Base-by-base conservation (phyloP, 345 rosid species). In the Rhizophora mangle region DNA sequence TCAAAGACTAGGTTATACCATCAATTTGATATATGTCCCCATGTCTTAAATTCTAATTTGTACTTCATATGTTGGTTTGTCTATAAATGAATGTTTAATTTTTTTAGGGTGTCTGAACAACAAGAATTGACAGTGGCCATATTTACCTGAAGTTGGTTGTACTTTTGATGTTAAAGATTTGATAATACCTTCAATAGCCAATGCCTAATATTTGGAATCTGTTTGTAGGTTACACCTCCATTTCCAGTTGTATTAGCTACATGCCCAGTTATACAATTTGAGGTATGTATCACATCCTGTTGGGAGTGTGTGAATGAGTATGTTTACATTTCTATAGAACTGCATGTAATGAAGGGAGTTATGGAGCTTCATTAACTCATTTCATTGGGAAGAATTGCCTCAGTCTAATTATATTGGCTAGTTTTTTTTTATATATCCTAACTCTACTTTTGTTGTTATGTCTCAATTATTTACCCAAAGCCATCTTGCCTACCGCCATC, bases 161-260 rank as follows among this genome's bases (percentile, higher is more conserved):
- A 43, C 24, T 8, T 53, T 47, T 9, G 27, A 32, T 72, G 27
- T 21, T 24, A 24, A 56, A 53, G 10, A 70, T 72, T 60, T 69
- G 52, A 10, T 63, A 59, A 47, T 65, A 55, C 60, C 34, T 68
- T 39, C 51, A 46, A 8, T 53, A 24, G 21, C 46, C 49, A 27
- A 34, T 70, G 70, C 57, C 80, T 82, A 49, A 77, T 74, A 32
- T 16, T 20, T 68, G 34, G 59, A 72, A 75, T 77, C 72, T 79
- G 64, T 71, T 71, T 86, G 63, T 72, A 89, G 97, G 97, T 89
- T 61, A 87, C 96, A 8, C 97, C 96, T 60, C 76, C 88, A 56
- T 89, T 83, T 75, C 97, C 96, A 11, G 72, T 81, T 36, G 83
- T 83, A 65, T 73, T 92, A 72, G 87, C 88, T 49, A 68, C 87